Conservation (phyloP, 108 stramenopile genomes). For the Schizochytrium sp. region DNA sequence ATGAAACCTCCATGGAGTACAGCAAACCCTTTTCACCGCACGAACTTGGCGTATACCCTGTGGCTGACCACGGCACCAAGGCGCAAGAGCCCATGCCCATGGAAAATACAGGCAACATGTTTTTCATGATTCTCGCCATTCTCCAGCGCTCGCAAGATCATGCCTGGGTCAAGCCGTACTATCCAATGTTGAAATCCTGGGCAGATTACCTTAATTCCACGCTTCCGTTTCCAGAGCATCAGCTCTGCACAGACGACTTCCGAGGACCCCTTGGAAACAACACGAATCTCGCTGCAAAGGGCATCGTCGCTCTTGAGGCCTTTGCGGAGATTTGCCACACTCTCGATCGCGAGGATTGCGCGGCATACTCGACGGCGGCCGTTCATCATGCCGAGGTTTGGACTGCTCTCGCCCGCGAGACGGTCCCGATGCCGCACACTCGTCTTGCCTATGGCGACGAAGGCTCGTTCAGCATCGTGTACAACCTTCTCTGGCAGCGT, state of each 20-base stretch:
- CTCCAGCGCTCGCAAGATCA: background rate
- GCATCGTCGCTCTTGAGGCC: slow-evolving; percentile 13
- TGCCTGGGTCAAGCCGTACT: background rate
- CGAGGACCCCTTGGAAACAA: background rate
- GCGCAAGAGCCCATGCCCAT: slow-evolving; percentile 23
- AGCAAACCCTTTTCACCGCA: slow-evolving; percentile 6
- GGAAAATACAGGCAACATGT: slow-evolving; percentile 14
- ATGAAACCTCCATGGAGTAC: background rate
- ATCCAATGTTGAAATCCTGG: background rate
- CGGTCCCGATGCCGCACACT: background rate
- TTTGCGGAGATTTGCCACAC: background rate
- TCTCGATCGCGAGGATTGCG: background rate
- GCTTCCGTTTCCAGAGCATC: background rate
- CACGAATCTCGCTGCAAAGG: slow-evolving; percentile 24
- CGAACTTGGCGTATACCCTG: slow-evolving; percentile 8
- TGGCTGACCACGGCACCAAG: background rate
- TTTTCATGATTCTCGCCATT: background rate
- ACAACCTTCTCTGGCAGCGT: slow-evolving; percentile 1
- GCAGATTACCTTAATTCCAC: background rate
- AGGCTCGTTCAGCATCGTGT: background rate
- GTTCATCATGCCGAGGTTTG: background rate
- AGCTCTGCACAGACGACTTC: slow-evolving; percentile 28
- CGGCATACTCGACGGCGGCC: background rate
- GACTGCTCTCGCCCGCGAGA: background rate
- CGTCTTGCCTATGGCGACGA: background rate